Conservation (phyloP, 2,329 filamentous ascomycete genomes). For the Fusarium begoniae region DNA sequence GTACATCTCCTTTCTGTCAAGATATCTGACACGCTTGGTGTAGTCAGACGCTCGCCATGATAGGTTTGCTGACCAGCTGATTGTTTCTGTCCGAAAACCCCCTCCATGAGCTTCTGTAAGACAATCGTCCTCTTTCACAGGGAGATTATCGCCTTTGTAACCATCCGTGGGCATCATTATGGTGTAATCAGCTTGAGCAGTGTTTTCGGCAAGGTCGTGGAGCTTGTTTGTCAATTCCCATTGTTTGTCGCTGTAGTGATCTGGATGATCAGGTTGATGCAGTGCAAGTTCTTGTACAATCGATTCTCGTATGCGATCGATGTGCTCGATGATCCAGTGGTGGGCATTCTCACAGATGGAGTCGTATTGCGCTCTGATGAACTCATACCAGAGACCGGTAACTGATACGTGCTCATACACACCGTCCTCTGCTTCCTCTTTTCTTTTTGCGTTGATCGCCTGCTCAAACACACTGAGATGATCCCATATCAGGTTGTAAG, state of each 20-base stretch:
- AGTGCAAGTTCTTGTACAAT: slow-evolving; percentile 10
- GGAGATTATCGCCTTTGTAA: slow-evolving; percentile 35
- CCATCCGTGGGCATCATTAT: slow-evolving; percentile 44
- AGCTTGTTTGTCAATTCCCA: slow-evolving; percentile 35
- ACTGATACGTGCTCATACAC: slow-evolving; percentile 9
- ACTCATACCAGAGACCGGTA: slow-evolving; percentile 40
- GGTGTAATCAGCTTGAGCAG: slow-evolving; percentile 33
- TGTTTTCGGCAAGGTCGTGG: slow-evolving; percentile 38
- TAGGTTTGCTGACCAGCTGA: slow-evolving; percentile 21
- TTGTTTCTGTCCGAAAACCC: slow-evolving; percentile 2
- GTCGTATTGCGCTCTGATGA: slow-evolving; percentile 37
- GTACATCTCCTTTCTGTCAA: slow-evolving; percentile 6
- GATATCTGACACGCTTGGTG: background rate
- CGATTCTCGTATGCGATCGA: slow-evolving; percentile 33
- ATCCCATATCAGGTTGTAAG: slow-evolving; percentile 42
- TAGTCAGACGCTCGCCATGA: slow-evolving; percentile 10
- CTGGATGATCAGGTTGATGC: background rate
- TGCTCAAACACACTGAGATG: slow-evolving; percentile 38
- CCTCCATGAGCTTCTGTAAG: background rate
- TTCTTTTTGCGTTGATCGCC: slow-evolving; percentile 37
- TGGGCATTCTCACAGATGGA: slow-evolving; percentile 35
- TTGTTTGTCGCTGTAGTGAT: slow-evolving; percentile 7
- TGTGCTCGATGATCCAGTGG: slow-evolving; percentile 37
- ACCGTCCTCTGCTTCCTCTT: background rate
- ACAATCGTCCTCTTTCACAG: slow-evolving; percentile 9